phyloP scores from a whole-genome alignment of 768 basidiomycete genomes.

The Hygrophorus russula region DNA sequence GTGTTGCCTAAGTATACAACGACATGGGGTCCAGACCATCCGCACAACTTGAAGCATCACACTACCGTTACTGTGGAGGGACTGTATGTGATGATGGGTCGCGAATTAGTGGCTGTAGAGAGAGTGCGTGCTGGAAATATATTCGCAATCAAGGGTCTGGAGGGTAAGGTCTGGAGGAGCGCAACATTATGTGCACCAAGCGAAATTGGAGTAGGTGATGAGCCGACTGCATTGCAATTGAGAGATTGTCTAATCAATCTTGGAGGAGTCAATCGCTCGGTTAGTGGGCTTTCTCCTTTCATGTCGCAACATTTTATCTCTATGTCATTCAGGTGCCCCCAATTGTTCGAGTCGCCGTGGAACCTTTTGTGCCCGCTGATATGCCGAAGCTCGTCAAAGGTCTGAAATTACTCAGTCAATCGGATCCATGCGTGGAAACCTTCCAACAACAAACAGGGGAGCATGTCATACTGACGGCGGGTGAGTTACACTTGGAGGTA shows the following conservation, averaged over 20 bases:
- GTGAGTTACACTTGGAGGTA: slow-evolving; percentile 93
- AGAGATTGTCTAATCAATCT: slow-evolving; percentile 66
- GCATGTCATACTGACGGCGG: slow-evolving; percentile 92
- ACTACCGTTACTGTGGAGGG: slow-evolving; percentile 52
- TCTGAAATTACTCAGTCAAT: slow-evolving; percentile 80
- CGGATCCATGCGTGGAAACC: slow-evolving; percentile 95
- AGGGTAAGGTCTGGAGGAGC: slow-evolving; percentile 82
- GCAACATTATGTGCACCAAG: slow-evolving; percentile 77
- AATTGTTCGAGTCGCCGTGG: slow-evolving; percentile 91
- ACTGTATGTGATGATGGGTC: slow-evolving; percentile 96
- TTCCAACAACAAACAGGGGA: slow-evolving; percentile 97
- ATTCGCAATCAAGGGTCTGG: slow-evolving; percentile 85
- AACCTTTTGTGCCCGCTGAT: slow-evolving; percentile 72
- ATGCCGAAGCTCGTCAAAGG: slow-evolving; percentile 85
- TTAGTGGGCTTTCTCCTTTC: slow-evolving; percentile 22
- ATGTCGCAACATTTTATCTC: slow-evolving; percentile 2
- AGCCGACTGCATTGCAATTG: slow-evolving; percentile 19
- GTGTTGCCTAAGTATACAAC: slow-evolving; percentile 82
- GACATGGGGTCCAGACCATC: slow-evolving; percentile 49
- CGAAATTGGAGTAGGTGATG: slow-evolving; percentile 27
- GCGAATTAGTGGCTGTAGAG: slow-evolving; percentile 79
- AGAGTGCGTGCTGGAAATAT: slow-evolving; percentile 86
- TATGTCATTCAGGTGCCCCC: slow-evolving; percentile 51
- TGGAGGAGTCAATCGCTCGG: slow-evolving; percentile 56
- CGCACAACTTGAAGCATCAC: slow-evolving; percentile 56